Evolutionary conservation across 257 asterid genomes (phyloP).

Genomic region (Galeopsis tetrahit): DNA sequence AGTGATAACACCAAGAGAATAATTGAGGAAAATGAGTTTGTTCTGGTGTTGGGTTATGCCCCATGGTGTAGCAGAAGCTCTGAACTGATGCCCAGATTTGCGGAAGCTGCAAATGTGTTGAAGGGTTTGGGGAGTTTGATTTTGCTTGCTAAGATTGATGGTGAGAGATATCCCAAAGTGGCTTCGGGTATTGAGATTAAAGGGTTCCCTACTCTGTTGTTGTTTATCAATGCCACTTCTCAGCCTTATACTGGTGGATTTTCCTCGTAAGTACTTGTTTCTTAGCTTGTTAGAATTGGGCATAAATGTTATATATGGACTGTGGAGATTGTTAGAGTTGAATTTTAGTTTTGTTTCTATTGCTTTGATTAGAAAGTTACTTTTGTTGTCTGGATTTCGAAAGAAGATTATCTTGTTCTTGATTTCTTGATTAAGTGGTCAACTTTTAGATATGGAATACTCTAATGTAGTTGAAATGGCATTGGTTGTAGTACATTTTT

Average conservation of each 20-base stretch:
- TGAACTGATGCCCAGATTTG: constrained; percentile 93
- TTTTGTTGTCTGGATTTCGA: neutral
- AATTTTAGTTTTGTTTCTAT: constrained; percentile 15
- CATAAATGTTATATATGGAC: neutral
- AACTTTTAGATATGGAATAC: constrained; percentile 5
- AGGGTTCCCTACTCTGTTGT: constrained; percentile 84
- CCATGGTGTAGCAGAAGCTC: constrained; percentile 96
- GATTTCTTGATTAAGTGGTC: neutral
- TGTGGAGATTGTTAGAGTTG: constrained; percentile 2
- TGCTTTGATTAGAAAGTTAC: constrained; percentile 13
- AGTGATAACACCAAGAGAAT: constrained; percentile 60
- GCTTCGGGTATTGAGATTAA: constrained; percentile 72
- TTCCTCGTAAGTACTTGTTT: constrained; percentile 64
- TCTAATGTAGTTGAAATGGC: neutral
- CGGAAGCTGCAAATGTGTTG: constrained; percentile 88
- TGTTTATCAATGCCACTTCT: constrained; percentile 83
- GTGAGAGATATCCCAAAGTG: constrained; percentile 78
- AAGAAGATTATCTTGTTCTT: constrained; percentile 6
- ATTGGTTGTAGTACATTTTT: constrained; percentile 18
- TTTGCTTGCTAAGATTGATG: constrained; percentile 86
- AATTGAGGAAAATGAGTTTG: constrained; percentile 74
- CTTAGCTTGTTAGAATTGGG: neutral
- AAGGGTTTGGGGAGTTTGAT: constrained; percentile 64
- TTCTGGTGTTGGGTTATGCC: constrained; percentile 85
- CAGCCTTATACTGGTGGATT: constrained; percentile 90